Conservation (phyloP, 1,284 basidiomycete genomes). For the Rhodotorula sp. region DNA sequence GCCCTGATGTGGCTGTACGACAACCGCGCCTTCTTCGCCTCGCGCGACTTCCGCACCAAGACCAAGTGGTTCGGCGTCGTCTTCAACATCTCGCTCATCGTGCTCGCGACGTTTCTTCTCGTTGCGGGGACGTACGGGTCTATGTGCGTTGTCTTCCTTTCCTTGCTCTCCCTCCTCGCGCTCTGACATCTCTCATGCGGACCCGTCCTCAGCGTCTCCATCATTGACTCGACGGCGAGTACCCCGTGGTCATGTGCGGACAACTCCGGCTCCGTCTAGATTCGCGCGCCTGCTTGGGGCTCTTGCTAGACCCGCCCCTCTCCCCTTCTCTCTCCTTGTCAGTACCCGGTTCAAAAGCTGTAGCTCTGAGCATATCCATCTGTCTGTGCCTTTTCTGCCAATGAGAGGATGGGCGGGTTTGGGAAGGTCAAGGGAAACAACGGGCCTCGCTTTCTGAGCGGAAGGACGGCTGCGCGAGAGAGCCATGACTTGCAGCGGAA, state of each 20-base stretch:
- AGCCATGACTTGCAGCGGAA: too few relatives aligned
- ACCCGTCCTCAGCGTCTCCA: background rate
- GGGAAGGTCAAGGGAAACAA: too few relatives aligned
- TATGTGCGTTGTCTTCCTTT: background rate
- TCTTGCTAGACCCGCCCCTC: too few relatives aligned
- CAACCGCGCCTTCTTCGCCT: background rate
- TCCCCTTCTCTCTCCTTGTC: too few relatives aligned
- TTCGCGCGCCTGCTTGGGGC: too few relatives aligned
- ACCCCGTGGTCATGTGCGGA: conserved; percentile 18
- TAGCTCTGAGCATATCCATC: too few relatives aligned
- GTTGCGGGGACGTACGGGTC: conserved; percentile 22
- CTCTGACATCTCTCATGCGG: background rate
- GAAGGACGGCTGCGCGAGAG: too few relatives aligned
- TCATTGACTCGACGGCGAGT: background rate
- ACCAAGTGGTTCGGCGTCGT: background rate
- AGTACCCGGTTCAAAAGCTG: too few relatives aligned
- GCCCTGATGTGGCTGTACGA: conserved; percentile 32
- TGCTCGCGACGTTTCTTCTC: conserved; percentile 28
- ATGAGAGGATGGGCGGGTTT: too few relatives aligned
- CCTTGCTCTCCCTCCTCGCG: fast-evolving
- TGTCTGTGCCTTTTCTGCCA: too few relatives aligned
- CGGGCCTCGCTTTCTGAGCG: too few relatives aligned
- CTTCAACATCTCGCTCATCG: conserved; percentile 20
- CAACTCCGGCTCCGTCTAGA: conserved; percentile 4
- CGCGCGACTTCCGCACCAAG: background rate